Percentiles rank a stretch among this genome's conserved stretches.
phyloP scores from a whole-genome alignment of 371 early-diverging fungal species.

The Coemansia sp. region DNA sequence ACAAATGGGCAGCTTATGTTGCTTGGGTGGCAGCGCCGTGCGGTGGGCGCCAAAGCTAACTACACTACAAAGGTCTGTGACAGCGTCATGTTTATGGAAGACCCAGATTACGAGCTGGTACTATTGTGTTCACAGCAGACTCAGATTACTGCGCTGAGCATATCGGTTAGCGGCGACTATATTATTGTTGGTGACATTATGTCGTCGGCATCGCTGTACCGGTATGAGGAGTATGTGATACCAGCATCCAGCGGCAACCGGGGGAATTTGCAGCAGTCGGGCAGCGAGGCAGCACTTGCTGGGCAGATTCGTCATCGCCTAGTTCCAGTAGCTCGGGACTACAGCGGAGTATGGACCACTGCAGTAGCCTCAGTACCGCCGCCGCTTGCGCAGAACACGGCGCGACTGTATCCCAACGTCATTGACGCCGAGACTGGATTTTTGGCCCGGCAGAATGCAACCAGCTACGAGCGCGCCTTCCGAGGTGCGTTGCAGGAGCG shows the following conservation, averaged over 20 bases:
- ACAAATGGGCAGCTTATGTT: slow-evolving; percentile 58
- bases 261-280: not conserved
- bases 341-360: slow-evolving; percentile 39
- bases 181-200: slow-evolving; percentile 87
- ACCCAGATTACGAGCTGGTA: slow-evolving; percentile 58
- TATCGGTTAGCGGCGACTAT: slow-evolving; percentile 66
- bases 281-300: not conserved
- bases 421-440: slow-evolving; percentile 11
- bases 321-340: slow-evolving; percentile 42
- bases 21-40: slow-evolving; percentile 49
- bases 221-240: slow-evolving; percentile 34
- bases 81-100: slow-evolving; percentile 52
- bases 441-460: not conserved
- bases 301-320: slow-evolving; percentile 14
- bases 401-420: slow-evolving; percentile 7
- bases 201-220: slow-evolving; percentile 69
- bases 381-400: slow-evolving; percentile 14
- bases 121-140: slow-evolving; percentile 54
- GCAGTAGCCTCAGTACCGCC: slow-evolving; percentile 35
- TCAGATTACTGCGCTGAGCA: slow-evolving; percentile 58
- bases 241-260: not conserved
- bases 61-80: not conserved
- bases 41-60: not conserved
- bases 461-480: slow-evolving; percentile 9
- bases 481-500: slow-evolving; percentile 12